These are phyloP conservation scores for Sporobolomyces pararoseus DNA, from an alignment of 768 basidiomycete species.

Conservation along the genomic window DNA sequence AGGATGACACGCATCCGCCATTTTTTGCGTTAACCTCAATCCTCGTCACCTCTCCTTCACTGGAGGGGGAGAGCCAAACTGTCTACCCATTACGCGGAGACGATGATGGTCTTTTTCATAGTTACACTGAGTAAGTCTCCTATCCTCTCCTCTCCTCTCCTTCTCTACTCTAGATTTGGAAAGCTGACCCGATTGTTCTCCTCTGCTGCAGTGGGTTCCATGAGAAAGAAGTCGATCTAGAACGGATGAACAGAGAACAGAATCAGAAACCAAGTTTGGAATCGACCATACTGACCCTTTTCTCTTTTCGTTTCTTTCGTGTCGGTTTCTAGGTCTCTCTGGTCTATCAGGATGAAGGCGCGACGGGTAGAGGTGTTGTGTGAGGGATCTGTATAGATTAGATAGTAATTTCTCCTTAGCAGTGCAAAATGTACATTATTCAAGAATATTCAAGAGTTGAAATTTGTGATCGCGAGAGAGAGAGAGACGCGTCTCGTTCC, in stretches of 20 bases:
- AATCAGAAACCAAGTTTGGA: neutral
- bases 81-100: conserved; percentile 11
- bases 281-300: too few relatives aligned
- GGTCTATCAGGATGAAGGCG: too few relatives aligned
- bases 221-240: neutral
- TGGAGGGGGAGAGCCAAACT: conserved; percentile 34
- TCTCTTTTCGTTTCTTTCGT: too few relatives aligned
- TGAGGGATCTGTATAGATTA: too few relatives aligned
- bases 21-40: conserved; percentile 34
- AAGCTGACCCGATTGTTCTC: neutral
- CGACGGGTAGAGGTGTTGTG: too few relatives aligned
- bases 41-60: conserved; percentile 23
- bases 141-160: neutral
- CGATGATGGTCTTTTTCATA: conserved; percentile 39
- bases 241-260: too few relatives aligned
- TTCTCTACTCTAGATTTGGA: conserved; percentile 4
- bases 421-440: too few relatives aligned
- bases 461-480: too few relatives aligned
- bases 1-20: conserved; percentile 41
- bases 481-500: neutral
- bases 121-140: conserved; percentile 35
- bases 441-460: too few relatives aligned
- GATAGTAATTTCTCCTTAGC: too few relatives aligned
- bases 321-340: too few relatives aligned
- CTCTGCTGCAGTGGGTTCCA: neutral